Conservation (phyloP, 2,329 filamentous ascomycete species). For the Plectosphaerella sp. region DNA sequence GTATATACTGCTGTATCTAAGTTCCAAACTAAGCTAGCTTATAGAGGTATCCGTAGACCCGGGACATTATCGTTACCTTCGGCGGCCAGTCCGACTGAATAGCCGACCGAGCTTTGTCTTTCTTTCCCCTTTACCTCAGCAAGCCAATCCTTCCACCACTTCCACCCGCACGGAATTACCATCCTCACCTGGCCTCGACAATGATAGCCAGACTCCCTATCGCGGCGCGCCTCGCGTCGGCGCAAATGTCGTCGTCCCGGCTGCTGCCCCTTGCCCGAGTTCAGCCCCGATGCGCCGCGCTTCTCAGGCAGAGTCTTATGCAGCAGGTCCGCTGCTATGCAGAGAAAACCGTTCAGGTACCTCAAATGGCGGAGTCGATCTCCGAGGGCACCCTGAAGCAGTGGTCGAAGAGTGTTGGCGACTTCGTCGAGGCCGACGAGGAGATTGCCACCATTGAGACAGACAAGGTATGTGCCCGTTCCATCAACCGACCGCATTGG, state of each 20-base stretch:
- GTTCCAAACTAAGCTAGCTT: no score
- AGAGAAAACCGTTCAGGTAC: constrained; percentile 86
- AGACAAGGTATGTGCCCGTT: constrained; percentile 69
- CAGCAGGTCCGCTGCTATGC: constrained; percentile 62
- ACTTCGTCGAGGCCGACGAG: constrained; percentile 92
- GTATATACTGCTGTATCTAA: no score
- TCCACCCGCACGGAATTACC: no score
- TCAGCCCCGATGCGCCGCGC: constrained; percentile 16
- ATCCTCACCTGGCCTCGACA: constrained; percentile 8
- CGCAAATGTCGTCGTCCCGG: constrained; percentile 36
- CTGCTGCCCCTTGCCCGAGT: constrained; percentile 37
- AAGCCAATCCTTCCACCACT: background rate
- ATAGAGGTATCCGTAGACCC: background rate
- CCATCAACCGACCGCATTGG: background rate
- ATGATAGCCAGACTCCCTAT: constrained; percentile 42
- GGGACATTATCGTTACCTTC: background rate
- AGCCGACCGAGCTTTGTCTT: background rate
- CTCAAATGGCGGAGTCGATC: constrained; percentile 98
- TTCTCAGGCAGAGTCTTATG: constrained; percentile 36
- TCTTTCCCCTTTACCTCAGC: background rate
- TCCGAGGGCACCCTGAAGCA: constrained; percentile 96
- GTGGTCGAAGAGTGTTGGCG: constrained; percentile 87
- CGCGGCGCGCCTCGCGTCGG: constrained; percentile 30
- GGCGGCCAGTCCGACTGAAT: background rate
- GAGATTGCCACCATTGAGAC: constrained; percentile 99